Evolutionary conservation across 257 asterid species (phyloP).

Genomic region (Solanum virginianum): DNA sequence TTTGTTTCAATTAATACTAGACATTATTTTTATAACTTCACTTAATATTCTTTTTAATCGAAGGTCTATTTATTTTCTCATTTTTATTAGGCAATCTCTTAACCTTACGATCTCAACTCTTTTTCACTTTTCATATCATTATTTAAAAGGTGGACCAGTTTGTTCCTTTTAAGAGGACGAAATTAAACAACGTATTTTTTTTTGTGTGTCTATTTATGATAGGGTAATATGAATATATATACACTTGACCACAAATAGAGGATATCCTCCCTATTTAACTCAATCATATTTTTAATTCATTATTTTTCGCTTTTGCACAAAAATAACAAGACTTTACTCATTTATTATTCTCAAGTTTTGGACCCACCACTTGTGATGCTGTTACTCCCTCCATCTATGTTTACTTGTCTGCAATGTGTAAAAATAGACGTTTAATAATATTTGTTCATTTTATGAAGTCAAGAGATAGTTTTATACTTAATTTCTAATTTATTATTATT

Average conservation of each 20-base stretch:
- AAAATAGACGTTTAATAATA: too few relatives aligned
- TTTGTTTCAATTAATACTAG: neutral
- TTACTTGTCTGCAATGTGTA: too few relatives aligned
- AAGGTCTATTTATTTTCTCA: neutral
- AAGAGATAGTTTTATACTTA: too few relatives aligned
- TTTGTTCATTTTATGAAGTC: too few relatives aligned
- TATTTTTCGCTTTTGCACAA: neutral
- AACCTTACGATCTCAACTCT: neutral
- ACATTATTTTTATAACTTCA: neutral
- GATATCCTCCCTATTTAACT: neutral
- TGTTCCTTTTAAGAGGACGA: neutral
- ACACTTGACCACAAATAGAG: neutral
- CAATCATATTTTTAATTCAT: neutral
- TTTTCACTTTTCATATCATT: neutral
- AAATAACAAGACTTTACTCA: neutral
- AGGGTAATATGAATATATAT: neutral
- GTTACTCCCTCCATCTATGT: too few relatives aligned
- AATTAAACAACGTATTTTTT: neutral
- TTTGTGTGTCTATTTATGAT: neutral
- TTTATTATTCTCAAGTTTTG: neutral
- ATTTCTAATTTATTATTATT: too few relatives aligned
- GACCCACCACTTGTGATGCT: neutral
- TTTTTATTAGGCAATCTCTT: neutral
- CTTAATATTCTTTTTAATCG: neutral
- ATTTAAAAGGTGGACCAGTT: neutral